phyloP scores from a whole-genome alignment of 352 stramenopile species.

The Ochromonadaceae sp. region DNA sequence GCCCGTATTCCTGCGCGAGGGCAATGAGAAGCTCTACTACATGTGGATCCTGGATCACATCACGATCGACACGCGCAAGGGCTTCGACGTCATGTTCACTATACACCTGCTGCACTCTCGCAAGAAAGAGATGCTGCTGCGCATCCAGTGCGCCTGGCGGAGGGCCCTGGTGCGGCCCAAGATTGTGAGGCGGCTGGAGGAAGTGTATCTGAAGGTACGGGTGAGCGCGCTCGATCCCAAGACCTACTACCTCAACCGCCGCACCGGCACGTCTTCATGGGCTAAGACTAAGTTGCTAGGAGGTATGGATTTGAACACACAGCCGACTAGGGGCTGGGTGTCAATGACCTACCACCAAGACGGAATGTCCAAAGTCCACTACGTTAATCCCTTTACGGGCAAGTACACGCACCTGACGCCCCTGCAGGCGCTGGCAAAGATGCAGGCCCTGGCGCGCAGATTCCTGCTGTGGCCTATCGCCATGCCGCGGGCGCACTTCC shows the following conservation, averaged over 20 bases:
- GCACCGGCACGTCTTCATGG: neutral
- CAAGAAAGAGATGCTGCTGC: constrained; percentile 12
- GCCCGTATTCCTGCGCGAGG: neutral
- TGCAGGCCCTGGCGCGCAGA: neutral
- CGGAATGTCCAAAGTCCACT: neutral
- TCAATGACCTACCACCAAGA: neutral
- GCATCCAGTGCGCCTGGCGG: constrained; percentile 7
- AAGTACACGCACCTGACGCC: constrained; percentile 8
- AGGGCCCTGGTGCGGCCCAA: neutral
- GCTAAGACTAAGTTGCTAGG: neutral
- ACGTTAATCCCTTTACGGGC: constrained; percentile 13
- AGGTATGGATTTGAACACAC: neutral
- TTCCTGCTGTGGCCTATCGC: neutral
- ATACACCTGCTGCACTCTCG: neutral
- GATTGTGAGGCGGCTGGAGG: neutral
- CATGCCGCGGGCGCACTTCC: neutral
- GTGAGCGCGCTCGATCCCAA: neutral
- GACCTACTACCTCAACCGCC: constrained; percentile 6
- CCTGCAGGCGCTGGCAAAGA: neutral
- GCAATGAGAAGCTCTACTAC: neutral
- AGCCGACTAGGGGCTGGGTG: neutral
- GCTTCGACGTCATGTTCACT: constrained; percentile 7
- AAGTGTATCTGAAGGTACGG: neutral
- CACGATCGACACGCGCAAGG: neutral
- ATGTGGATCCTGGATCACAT: neutral